These are phyloP conservation scores for Suhomyces xylopsoci DNA, from an alignment of 805 yeast genomes.

Conservation along the genomic window DNA sequence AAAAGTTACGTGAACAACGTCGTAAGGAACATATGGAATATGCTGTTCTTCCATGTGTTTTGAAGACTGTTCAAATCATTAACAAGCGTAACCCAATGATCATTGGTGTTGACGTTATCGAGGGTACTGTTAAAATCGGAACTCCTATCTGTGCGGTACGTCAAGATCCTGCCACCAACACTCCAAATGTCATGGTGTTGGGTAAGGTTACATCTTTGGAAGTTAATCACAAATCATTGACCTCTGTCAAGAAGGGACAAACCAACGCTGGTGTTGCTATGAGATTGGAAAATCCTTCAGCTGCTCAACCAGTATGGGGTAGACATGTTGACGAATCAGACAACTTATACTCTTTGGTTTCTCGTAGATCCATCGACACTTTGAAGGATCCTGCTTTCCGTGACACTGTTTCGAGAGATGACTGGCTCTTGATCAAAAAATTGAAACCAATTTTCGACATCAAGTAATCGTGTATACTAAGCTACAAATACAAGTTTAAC, in stretches of 20 bases:
- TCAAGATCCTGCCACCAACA: conserved; percentile 79
- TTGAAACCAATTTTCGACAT: conserved; percentile 88
- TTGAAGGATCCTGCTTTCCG: conserved; percentile 98
- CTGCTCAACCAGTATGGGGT: conserved; percentile 97
- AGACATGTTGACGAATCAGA: conserved; percentile 97
- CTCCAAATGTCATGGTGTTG: conserved; percentile 63
- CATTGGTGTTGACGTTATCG: conserved; percentile 95
- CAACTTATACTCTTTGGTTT: conserved; percentile 79
- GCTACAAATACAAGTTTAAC: not conserved
- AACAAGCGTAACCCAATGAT: conserved; percentile 99
- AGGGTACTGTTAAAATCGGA: conserved; percentile 85
- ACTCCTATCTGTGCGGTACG: conserved; percentile 96
- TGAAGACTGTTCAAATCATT: conserved; percentile 92
- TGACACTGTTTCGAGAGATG: conserved; percentile 89
- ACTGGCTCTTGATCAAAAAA: conserved; percentile 88
- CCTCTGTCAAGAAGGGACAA: conserved; percentile 85
- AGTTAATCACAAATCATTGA: conserved; percentile 86
- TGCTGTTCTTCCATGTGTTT: conserved; percentile 93
- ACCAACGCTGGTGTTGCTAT: conserved; percentile 98
- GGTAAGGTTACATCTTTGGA: conserved; percentile 94
- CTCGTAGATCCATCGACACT: conserved; percentile 92
- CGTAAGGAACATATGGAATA: conserved; percentile 83
- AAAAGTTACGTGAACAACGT: conserved; percentile 80
- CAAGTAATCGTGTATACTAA: conserved; percentile 35
- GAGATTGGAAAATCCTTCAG: conserved; percentile 90